Evolutionary conservation across 148 eudicot species (phyloP), one percentile per base, ranked within the genome.

Genomic region (Amaranthus palmeri): DNA sequence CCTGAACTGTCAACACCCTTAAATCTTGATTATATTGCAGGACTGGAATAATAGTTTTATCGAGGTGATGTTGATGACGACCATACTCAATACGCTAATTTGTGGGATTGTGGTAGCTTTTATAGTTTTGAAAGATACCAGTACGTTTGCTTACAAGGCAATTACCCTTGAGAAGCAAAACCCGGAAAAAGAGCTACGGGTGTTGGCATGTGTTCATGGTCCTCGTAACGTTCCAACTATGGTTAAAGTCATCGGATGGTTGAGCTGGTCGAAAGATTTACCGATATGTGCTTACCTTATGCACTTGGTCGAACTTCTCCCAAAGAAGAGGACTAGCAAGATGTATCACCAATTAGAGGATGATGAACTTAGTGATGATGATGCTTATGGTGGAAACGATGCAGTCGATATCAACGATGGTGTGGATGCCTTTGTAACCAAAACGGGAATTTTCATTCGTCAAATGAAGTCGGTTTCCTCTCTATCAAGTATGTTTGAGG

Each of bases 281-380:
- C 88, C 93, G 3, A 77, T 95, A 14, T 82, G 90, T 49, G 93
- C 96, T 53, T 91, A 91, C 80, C 61, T 91, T 53, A 82, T 84
- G 83, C 97, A 91, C 82, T 75, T 91, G 10, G 82, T 95, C 10
- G 97, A 95, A 83, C 96, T 95, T 40, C 92, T 92, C 2, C 90
- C 88, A 4, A 87, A 85, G 71, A 81, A 58, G 62, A 85, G 84
- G 67, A 74, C 77, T 10, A 82, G 72, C 46, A 78, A 87, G 47
- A 74, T 92, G 88, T 92, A 91, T 69, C 81, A 90, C 77, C 97
- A 95, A 25, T 76, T 81, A 69, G 99, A 86, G 77, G 87, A 86
- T n/a, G 93, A 91, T 15, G 99, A 95, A 68, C 59, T 85, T 2
- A 95, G 99, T 69, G 99, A 91, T 11, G 99, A 95, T 53, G 99